Evolutionary conservation across 176 grass and related monocot species (phyloP).

Genomic region (Triticum monococcum): DNA sequence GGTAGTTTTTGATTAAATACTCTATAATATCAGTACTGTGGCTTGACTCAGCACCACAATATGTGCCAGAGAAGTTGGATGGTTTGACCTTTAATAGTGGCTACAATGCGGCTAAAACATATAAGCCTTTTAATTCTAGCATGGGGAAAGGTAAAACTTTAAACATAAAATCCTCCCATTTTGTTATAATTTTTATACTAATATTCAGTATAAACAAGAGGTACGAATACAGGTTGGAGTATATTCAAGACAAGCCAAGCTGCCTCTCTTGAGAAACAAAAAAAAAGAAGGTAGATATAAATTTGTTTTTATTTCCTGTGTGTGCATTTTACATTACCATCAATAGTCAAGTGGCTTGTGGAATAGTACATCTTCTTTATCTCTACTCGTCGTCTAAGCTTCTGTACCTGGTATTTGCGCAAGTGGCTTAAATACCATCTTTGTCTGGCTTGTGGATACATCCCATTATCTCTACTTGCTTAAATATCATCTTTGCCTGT

Average conservation of each 20-base stretch:
- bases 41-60: constrained; percentile 44
- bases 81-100: constrained; percentile 37
- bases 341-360: neutral
- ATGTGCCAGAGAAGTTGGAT: constrained; percentile 44
- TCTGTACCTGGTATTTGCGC: neutral
- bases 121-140: neutral
- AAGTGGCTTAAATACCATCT: neutral
- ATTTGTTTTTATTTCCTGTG: neutral
- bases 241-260: constrained; percentile 20
- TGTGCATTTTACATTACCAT: neutral
- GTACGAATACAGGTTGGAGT: neutral
- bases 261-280: constrained; percentile 2
- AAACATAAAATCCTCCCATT: neutral
- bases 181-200: neutral
- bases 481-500: neutral
- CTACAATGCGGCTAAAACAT: neutral
- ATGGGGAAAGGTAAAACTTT: neutral
- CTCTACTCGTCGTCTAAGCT: neutral
- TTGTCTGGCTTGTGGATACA: neutral
- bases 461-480: neutral
- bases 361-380: neutral
- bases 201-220: neutral
- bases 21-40: constrained; percentile 35
- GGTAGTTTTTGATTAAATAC: too few relatives aligned
- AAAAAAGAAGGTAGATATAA: constrained; percentile 37